phyloP scores from a whole-genome alignment of 371 early-diverging fungal genomes.

The Mucor mucedo region DNA sequence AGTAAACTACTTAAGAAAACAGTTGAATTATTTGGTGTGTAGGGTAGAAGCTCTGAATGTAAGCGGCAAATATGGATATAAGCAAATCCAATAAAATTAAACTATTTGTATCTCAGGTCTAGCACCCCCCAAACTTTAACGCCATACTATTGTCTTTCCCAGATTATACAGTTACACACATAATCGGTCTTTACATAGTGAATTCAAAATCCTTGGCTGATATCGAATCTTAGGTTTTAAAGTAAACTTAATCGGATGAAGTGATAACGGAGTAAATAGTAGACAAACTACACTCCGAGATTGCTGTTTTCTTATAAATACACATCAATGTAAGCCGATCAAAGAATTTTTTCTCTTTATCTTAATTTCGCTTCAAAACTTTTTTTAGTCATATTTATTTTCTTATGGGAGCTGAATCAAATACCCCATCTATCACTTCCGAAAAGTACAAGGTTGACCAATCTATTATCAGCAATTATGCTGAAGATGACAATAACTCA shows the following conservation, averaged over 20 bases:
- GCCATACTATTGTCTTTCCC: too few relatives aligned
- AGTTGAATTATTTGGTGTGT: too few relatives aligned
- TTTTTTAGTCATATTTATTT: neutral
- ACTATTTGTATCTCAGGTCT: too few relatives aligned
- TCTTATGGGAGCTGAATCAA: neutral
- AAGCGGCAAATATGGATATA: too few relatives aligned
- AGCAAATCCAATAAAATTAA: too few relatives aligned
- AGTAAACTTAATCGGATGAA: neutral
- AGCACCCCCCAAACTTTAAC: too few relatives aligned
- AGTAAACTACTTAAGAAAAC: too few relatives aligned
- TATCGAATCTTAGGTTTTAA: neutral
- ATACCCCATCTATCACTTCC: slow-evolving; percentile 10
- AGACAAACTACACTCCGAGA: slow-evolving; percentile 1
- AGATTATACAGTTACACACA: too few relatives aligned
- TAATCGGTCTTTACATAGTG: too few relatives aligned
- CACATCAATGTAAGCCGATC: neutral
- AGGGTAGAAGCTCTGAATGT: too few relatives aligned
- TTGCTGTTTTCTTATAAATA: neutral
- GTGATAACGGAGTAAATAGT: neutral
- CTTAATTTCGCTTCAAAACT: neutral
- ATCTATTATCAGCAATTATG: slow-evolving; percentile 39
- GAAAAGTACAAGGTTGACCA: slow-evolving; percentile 36
- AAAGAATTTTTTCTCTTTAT: neutral
- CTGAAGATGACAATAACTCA: slow-evolving; percentile 35
- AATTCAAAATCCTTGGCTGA: too few relatives aligned